Evolutionary conservation across 1,284 basidiomycete species (phyloP), one percentile per base, ranked within the genome.

Genomic region (Fomitopsis pinicola): DNA sequence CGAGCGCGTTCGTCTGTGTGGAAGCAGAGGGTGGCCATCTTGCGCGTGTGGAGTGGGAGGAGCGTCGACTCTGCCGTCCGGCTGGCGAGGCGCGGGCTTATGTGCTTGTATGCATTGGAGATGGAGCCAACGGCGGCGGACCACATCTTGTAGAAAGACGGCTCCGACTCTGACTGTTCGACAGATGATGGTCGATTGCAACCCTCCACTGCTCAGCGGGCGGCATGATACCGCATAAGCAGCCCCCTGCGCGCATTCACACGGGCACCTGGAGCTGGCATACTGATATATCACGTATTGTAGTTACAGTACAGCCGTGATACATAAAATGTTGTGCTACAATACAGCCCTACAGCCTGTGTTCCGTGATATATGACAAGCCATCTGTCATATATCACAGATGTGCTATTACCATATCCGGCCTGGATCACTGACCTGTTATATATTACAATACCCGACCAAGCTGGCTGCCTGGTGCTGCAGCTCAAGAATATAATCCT

Each of bases 1-100:
- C 62, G 9, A 68, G 56, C n/a, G 59, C 33, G 40, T 22, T 30
- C 6, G 44, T 57, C 38, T 56, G 40, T 5, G 55, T n/a, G 17
- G 52, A 9, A 22, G 52, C 12, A 14, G 36, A 33, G 15, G 15
- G 50, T n/a, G 15, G 50, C 35, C 54, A 40, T 55, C 17, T 40
- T 53, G 19, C 52, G 35, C 7, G 52, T 54, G 5, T 36, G 52
- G 6, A 17, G n/a, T 15, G 35, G 52, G 6, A 38, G 35, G 35
- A 36, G 15, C 28, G 30, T 38, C 17, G 52, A 26, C 6, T 30
- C 5, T 36, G 52, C 35, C 2, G 36, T 17, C 12, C 19, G n/a
- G 36, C 1, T 22, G n/a, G 52, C 35, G 35, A 54, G 52, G 35
- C 52, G 52, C 33, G 36, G 40, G 52, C 52, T 54, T 38, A 54